Evolutionary conservation across 2,329 filamentous ascomycete species (phyloP), one percentile per base, ranked within the genome.

Genomic region (Penicillium palitans): DNA sequence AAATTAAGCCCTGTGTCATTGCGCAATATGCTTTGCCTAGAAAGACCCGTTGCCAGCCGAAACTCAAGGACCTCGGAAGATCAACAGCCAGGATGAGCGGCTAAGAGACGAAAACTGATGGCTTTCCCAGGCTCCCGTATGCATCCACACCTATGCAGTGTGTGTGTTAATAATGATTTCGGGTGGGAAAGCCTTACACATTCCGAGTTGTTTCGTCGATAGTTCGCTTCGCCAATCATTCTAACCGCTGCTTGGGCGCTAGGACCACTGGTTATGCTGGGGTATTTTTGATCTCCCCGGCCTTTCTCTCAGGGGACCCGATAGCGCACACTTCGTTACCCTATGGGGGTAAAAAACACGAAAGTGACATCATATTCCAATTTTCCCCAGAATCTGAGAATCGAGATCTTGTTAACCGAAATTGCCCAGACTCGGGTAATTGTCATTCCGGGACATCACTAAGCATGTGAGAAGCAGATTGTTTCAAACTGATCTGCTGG

Each of bases 61-160:
- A 58, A 61, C 59, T 58, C 60, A 61, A 68, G 61, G 55, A 59
- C 69, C 66, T 70, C 70, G 68, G 70, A 68, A 67, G 69, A 71
- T 72, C 70, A 65, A 63, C 69, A 61, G 60, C 65, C 59, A 70
- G 68, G 67, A 59, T 67, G 61, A 61, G 57, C 48, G 61, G 62
- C 66, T 62, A 65, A 66, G 62, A 59, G 59, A 56, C 45, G 53
- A 59, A 44, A 40, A 27, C 31, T 37, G 21, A 58, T 52, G 42
- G 25, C 49, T 63, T 58, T 65, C 59, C 66, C 60, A 62, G 60
- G 63, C 59, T 50, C 25, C 17, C 37, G 39, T 37, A 52, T 46
- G 33, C 31, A 57, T 48, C 47, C 39, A 46, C 42, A 44, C 31
- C 21, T 57, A 46, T 45, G 19, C 41, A 55, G 50, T 37, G 41